These are phyloP conservation scores for Pythium grandisporangium DNA, from an alignment of 352 stramenopile genomes.

Conservation along the genomic window DNA sequence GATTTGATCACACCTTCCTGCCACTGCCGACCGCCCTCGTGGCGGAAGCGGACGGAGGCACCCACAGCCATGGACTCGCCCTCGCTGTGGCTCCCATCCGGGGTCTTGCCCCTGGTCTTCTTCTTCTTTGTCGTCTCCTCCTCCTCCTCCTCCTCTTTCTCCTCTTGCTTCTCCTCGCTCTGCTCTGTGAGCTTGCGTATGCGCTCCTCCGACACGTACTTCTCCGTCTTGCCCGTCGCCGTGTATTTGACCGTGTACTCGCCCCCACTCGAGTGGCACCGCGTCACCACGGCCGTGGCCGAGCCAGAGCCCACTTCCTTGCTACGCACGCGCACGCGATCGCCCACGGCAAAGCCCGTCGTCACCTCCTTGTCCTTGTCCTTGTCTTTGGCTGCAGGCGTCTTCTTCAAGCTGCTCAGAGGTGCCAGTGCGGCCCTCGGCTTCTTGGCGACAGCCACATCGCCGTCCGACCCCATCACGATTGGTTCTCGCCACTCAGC, in stretches of 20 bases:
- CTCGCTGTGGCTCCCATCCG: not conserved
- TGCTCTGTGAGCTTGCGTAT: constrained; percentile 2
- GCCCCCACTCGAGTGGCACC: constrained; percentile 14
- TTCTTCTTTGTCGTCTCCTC: too few relatives aligned
- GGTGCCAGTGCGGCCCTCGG: not conserved
- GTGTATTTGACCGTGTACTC: constrained; percentile 16
- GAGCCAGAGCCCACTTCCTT: not conserved
- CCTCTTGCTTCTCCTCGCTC: not conserved
- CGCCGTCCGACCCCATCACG: not conserved
- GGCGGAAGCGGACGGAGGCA: constrained; percentile 14
- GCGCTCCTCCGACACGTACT: constrained; percentile 8
- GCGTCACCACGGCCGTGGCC: constrained; percentile 8
- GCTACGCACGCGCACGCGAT: constrained; percentile 7
- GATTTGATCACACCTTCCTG: constrained; percentile 18
- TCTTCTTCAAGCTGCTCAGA: too few relatives aligned
- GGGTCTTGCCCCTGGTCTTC: too few relatives aligned
- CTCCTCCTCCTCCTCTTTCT: too few relatives aligned
- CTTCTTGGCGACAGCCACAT: not conserved
- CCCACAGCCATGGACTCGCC: constrained; percentile 5
- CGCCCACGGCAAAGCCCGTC: constrained; percentile 1
- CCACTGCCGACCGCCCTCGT: constrained; percentile 8
- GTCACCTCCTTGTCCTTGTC: not conserved
- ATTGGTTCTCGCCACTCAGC: too few relatives aligned
- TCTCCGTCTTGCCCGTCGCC: constrained; percentile 10
- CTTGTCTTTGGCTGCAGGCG: not conserved